These are phyloP conservation scores for Xylaria sp. DNA, from an alignment of 2,329 filamentous ascomycete species.

Conservation along the genomic window DNA sequence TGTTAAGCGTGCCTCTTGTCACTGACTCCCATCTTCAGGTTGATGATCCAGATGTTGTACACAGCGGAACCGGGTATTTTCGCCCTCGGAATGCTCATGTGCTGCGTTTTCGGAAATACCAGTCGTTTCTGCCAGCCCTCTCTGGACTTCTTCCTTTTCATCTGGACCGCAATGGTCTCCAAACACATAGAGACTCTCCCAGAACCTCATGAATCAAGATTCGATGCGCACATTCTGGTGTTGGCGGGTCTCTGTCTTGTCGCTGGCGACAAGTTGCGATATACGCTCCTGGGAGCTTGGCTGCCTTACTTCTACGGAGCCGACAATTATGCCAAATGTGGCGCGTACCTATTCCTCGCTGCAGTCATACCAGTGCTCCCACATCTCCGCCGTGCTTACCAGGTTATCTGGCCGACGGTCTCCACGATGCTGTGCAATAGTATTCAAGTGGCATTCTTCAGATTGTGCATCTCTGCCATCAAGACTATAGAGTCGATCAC, in stretches of 20 bases:
- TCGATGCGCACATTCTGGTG: slow-evolving; percentile 16
- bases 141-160: slow-evolving; percentile 8
- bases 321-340: slow-evolving; percentile 9
- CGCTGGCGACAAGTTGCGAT: slow-evolving; percentile 11
- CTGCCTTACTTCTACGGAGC: slow-evolving; percentile 27
- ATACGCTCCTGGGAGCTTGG: slow-evolving; percentile 22
- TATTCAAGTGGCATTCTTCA: background rate
- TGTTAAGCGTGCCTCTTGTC: background rate
- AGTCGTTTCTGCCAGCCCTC: background rate
- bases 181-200: slow-evolving; percentile 1
- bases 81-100: background rate
- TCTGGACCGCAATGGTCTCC: background rate
- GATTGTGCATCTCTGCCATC: background rate
- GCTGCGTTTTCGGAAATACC: slow-evolving; percentile 11
- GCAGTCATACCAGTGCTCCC: background rate
- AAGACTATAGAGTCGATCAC: background rate
- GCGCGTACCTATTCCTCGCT: slow-evolving; percentile 11
- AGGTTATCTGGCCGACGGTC: slow-evolving; percentile 8
- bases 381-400: slow-evolving; percentile 8
- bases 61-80: background rate
- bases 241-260: slow-evolving; percentile 4
- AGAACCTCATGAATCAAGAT: background rate
- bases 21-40: slow-evolving; percentile 17
- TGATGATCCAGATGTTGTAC: slow-evolving; percentile 27
- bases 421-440: background rate